Evolutionary conservation across 2,329 filamentous ascomycete species (phyloP).

Genomic region (Colletotrichum lindemuthianum): DNA sequence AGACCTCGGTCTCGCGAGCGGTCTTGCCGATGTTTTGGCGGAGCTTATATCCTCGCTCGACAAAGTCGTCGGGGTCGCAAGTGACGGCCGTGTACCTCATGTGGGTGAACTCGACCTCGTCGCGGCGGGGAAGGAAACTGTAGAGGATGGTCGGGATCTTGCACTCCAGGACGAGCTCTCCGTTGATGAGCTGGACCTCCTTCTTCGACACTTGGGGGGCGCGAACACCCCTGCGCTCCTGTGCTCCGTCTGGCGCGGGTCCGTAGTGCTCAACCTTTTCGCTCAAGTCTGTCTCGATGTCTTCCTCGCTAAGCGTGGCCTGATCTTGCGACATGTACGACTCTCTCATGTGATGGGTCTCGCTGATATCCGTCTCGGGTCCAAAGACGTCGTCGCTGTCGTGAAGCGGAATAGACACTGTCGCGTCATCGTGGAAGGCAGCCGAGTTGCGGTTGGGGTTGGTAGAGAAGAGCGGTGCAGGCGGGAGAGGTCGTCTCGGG

Average conservation of each 20-base stretch:
- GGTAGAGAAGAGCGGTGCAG: constrained; percentile 83
- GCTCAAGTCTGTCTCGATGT: constrained; percentile 45
- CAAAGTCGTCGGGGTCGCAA: constrained; percentile 95
- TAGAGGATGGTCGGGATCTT: constrained; percentile 99
- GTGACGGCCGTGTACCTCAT: constrained; percentile 99
- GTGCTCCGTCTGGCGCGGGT: constrained; percentile 85
- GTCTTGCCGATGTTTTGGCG: constrained; percentile 89
- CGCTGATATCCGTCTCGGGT: constrained; percentile 64
- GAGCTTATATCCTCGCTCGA: constrained; percentile 87
- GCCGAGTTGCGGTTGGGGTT: constrained; percentile 57
- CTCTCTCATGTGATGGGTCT: constrained; percentile 61
- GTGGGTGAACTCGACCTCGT: constrained; percentile 96
- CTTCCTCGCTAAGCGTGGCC: constrained; percentile 62
- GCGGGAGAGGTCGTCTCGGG: constrained; percentile 85
- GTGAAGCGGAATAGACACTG: constrained; percentile 77
- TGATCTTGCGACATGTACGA: constrained; percentile 67
- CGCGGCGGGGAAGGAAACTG: constrained; percentile 91
- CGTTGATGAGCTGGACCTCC: constrained; percentile 96
- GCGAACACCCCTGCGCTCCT: constrained; percentile 87
- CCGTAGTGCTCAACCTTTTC: constrained; percentile 85
- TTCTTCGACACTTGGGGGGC: constrained; percentile 90
- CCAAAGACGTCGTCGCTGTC: constrained; percentile 80
- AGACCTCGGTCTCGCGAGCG: constrained; percentile 89
- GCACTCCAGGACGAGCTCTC: constrained; percentile 96
- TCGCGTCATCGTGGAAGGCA: constrained; percentile 72